Evolutionary conservation across 495 filamentous ascomycete genomes (phyloP), one percentile per base, ranked within the genome.

Genomic region (Lasiosphaeria ovina): DNA sequence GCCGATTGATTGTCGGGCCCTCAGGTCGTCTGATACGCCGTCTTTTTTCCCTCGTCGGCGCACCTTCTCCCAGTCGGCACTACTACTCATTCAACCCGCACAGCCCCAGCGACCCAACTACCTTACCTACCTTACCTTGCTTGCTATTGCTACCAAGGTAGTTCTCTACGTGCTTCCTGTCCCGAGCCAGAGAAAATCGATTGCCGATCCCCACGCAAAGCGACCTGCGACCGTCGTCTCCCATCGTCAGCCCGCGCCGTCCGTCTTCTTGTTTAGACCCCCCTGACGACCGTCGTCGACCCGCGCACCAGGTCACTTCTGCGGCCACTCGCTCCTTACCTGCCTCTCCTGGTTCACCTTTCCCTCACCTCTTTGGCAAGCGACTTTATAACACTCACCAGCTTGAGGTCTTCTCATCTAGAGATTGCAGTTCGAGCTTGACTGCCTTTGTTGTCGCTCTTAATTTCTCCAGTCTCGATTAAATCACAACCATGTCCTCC

Each of bases 241-340:
- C 24, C 24, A 2, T 24, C 24, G 24, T 24, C 32, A n/a, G 54
- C 60, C 44, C 12, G 11, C 12, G 44, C 60, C 44, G 54, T 14
- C 33, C 60, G 54, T 53, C 38, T 47, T 35, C 31, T 24, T 62
- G 54, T 62, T 57, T 62, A 48, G 54, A 57, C 55, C 38, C 38
- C 33, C 31, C 48, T 12, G 42, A 60, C 51, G 58, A 49, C 59
- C 33, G 44, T 47, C 12, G 8, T 9, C 44, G 38, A 47, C 11
- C 44, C 44, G 44, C 12, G 12, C 44, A n/a, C 44, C 12, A 24
- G 24, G 24, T 24, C 24, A 24, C 24, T 24, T 54, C 45, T 35
- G 45, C 50, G 49, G 49, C 47, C 49, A 32, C 49, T 44, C 33
- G 11, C 3, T 40, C 5, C 31, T 14, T 45, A 40, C 31, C 32